Evolutionary conservation across 768 basidiomycete genomes (phyloP), one percentile per base, ranked within the genome.

Genomic region (Trametes punicea): DNA sequence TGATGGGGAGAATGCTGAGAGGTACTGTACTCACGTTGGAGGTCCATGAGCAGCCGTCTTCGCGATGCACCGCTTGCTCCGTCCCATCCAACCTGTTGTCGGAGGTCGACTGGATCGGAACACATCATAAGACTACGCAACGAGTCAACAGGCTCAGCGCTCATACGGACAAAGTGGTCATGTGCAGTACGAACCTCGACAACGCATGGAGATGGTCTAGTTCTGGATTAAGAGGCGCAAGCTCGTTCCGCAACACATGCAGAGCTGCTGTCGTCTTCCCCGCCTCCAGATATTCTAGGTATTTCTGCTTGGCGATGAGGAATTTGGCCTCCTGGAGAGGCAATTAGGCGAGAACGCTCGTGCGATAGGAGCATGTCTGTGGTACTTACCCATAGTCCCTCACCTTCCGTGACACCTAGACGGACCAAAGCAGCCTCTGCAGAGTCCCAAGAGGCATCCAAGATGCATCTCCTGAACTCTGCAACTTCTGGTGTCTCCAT

Each of bases 241-340:
- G 75, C 67, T 97, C 94, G 59, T 87, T 84, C 44, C 97, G 83
- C 46, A 99, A 75, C 7, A 96, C 89, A 51, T 87, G 81, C 36
- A 99, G 73, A 13, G 97, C 97, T 58, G 81, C 78, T 41, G 89
- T 89, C 2, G 84, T 88, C 73, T 86, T 84, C 64, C 81, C 82
- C 4, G 82, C 80, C 66, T 98, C 96, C 46, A 99, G 77, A 18
- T 91, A 77, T 68, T 99, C 97, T 38, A 98, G 78, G 71, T 97
- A 99, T 74, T 97, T 95, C 80, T 99, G 97, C 72, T 90, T 87
- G 57, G 85, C 87, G 61, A 99, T 90, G 58, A 95, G 75, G 71
- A 95, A 97, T 58, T 77, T 84, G 20, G 89, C 87, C 64, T 89
- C 85, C 88, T 96, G 53, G 38, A 6, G 20, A 18, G 20, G 8